Evolutionary conservation across 2,329 filamentous ascomycete genomes (phyloP).

Genomic region (Didymella lethalis): DNA sequence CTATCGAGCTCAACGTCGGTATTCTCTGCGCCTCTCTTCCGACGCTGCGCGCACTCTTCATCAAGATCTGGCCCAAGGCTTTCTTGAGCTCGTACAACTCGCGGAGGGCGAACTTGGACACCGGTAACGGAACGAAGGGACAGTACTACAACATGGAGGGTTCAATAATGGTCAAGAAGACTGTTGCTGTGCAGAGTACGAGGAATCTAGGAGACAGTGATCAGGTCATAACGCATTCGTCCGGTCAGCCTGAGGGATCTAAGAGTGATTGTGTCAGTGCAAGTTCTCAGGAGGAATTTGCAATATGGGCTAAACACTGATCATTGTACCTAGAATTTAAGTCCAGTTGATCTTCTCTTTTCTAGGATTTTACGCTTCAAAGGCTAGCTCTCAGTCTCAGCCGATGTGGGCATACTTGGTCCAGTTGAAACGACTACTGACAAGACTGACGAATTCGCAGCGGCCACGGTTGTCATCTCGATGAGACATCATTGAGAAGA

Average conservation of each 20-base stretch:
- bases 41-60: background rate
- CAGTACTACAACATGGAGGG: background rate
- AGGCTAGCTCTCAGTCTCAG: background rate
- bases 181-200: background rate
- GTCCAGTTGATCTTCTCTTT: background rate
- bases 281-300: background rate
- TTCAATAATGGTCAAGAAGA: background rate
- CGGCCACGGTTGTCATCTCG: constrained; percentile 2
- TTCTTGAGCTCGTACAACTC: background rate
- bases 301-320: background rate
- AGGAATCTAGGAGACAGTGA: background rate
- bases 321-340: background rate
- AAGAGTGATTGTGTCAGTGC: background rate
- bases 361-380: background rate
- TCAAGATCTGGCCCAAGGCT: background rate
- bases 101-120: background rate
- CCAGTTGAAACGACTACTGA: background rate
- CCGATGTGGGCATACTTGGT: background rate
- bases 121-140: background rate
- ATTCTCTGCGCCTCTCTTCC: background rate
- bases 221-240: background rate
- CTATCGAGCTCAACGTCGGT: background rate
- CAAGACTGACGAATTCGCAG: background rate
- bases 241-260: background rate
- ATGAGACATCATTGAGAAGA: background rate